Conservation (phyloP, 2,329 filamentous ascomycete species). For the Lachnum nothofagi region DNA sequence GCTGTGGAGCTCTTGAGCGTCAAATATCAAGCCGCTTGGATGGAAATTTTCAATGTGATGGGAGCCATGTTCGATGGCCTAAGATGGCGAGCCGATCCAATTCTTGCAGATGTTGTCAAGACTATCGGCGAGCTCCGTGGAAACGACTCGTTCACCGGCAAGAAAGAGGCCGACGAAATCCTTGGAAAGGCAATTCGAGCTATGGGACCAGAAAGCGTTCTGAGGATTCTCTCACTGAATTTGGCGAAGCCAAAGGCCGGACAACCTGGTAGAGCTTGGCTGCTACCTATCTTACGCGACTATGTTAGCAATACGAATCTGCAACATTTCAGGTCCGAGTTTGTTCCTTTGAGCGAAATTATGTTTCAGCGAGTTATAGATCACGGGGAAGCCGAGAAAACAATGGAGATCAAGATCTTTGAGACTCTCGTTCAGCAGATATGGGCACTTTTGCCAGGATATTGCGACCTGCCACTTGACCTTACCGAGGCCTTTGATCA, state of each 20-base stretch:
- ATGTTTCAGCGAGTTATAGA: constrained; percentile 88
- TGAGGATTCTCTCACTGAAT: constrained; percentile 80
- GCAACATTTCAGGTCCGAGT: constrained; percentile 75
- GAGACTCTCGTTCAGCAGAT: constrained; percentile 94
- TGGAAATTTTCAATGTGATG: constrained; percentile 87
- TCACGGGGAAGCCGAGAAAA: constrained; percentile 77
- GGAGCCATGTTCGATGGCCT: constrained; percentile 81
- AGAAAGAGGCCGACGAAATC: constrained; percentile 90
- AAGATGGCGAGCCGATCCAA: constrained; percentile 77
- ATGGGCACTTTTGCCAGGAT: constrained; percentile 89
- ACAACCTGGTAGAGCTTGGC: constrained; percentile 84
- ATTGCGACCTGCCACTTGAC: constrained; percentile 88
- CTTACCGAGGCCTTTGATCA: constrained; percentile 74
- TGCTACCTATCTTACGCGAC: constrained; percentile 86
- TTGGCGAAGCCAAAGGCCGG: constrained; percentile 70
- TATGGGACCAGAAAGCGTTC: constrained; percentile 81
- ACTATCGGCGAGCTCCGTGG: constrained; percentile 80
- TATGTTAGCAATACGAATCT: constrained; percentile 84
- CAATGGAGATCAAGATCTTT: constrained; percentile 95
- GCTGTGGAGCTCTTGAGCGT: constrained; percentile 74
- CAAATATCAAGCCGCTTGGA: constrained; percentile 90
- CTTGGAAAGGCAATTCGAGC: constrained; percentile 81
- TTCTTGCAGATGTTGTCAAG: constrained; percentile 69
- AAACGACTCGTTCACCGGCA: constrained; percentile 83
- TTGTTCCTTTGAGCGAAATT: constrained; percentile 81